A percentile compares a stretch with the other conserved stretches of the same genome.
Evolutionary conservation across 23 red algal genomes (phyloP).

Genomic region (Chondrus crispus): DNA sequence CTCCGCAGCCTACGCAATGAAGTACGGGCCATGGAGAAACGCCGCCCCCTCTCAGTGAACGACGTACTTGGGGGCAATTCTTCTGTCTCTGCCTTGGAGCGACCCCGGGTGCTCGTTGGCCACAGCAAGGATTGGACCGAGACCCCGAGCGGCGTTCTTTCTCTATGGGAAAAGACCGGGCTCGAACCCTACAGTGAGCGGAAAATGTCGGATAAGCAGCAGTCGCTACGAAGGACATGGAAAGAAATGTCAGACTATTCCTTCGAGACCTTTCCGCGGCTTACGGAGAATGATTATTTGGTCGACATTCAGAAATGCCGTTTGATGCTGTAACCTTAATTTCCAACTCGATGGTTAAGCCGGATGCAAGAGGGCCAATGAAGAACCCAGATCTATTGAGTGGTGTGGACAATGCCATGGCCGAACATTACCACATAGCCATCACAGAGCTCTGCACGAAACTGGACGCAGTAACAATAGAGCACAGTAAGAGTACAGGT

Average conservation of each 20-base stretch:
- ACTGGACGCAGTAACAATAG: constrained; percentile 26
- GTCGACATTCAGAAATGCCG: constrained; percentile 34
- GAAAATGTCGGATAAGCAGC: constrained; percentile 58
- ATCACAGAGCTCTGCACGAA: constrained; percentile 38
- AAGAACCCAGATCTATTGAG: constrained; percentile 1
- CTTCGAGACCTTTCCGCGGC: constrained; percentile 53
- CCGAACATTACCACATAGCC: constrained; percentile 51
- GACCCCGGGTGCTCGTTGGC: constrained; percentile 45
- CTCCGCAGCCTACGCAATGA: not conserved
- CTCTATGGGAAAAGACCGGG: constrained; percentile 58
- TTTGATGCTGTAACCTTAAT: constrained; percentile 52
- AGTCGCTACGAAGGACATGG: constrained; percentile 45
- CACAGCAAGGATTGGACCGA: constrained; percentile 53
- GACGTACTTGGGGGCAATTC: constrained; percentile 21
- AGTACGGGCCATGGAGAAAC: not conserved
- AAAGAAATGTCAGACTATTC: constrained; percentile 38
- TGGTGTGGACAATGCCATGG: constrained; percentile 36
- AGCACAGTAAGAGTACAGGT: constrained; percentile 36
- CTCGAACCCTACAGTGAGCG: constrained; percentile 46
- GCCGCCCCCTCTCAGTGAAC: constrained; percentile 35
- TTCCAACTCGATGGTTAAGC: constrained; percentile 21
- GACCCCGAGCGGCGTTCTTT: constrained; percentile 40
- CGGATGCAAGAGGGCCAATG: not conserved
- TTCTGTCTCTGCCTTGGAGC: constrained; percentile 19
- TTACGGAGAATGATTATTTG: constrained; percentile 63